A percentile compares a stretch with the other conserved stretches of the same genome.
Conservation (phyloP, 805 yeast genomes). For the Myxozyma nipponensis region DNA sequence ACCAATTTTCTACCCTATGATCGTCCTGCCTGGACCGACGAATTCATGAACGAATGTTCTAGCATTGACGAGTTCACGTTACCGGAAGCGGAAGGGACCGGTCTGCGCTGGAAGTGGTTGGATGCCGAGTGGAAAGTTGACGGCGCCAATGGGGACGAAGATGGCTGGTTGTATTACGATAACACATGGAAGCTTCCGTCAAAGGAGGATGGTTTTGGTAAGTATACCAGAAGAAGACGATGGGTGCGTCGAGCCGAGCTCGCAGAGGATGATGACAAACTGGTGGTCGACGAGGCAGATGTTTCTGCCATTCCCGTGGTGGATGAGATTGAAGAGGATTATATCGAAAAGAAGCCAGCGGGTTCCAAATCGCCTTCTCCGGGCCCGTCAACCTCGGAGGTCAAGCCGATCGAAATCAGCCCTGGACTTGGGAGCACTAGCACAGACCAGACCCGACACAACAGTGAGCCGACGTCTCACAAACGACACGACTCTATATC, state of each 20-base stretch:
- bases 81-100: constrained; percentile 66
- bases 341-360: neutral
- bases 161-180: constrained; percentile 84
- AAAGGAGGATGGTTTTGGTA: constrained; percentile 80
- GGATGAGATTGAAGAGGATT: neutral
- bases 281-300: constrained; percentile 18
- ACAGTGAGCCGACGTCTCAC: too few relatives aligned
- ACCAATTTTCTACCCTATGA: constrained; percentile 85
- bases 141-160: constrained; percentile 46
- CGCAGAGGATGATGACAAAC: constrained; percentile 37
- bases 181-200: constrained; percentile 92
- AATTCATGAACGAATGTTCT: constrained; percentile 79
- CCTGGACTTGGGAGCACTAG: too few relatives aligned
- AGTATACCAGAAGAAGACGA: constrained; percentile 89
- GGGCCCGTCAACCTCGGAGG: neutral
- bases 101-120: constrained; percentile 91
- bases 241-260: constrained; percentile 95
- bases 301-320: constrained; percentile 16
- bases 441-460: too few relatives aligned
- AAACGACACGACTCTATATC: neutral
- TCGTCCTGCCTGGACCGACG: constrained; percentile 96
- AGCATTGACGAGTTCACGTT: constrained; percentile 72
- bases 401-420: neutral
- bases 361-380: constrained; percentile 3
- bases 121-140: constrained; percentile 91